Evolutionary conservation across 306 rosid species (phyloP), one percentile per base, ranked within the genome.

Genomic region (Ormosia semicastrata): DNA sequence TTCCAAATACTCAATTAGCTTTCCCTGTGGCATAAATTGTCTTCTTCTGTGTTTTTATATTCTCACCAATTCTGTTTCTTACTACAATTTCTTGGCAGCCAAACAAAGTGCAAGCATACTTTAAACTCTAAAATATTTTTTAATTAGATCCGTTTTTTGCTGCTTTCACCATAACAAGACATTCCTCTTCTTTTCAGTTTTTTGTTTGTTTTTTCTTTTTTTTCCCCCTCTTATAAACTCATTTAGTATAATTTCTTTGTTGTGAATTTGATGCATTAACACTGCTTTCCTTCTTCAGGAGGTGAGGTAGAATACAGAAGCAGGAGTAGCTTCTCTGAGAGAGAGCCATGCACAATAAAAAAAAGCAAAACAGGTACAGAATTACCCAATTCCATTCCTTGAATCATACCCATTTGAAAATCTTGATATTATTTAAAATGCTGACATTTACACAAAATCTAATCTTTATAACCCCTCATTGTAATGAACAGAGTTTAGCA

Each of bases 341-440:
- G 97, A 86, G 99, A 96, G 73, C 95, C 95, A 14, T 85, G 92
- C 87, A 91, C 97, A 64, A 89, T 90, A 83, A 94, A 94, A 75
- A 96, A 96, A 89, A 94, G 99, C 93, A 94, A 94, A 87, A 94
- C 97, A 88, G 99, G 99, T 95, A 84, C 52, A 74, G 73, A 80
- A 59, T 75, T 11, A 4, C 17, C 1, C 67, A 30, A 47, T 46
- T 64, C 65, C 34, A 65, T 71, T 47, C 18, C 82, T 81, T 79
- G 64, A 62, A 73, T 50, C 81, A 73, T 56, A 1, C 34, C n/a
- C 53, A 46, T 37, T 47, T 56, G 68, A 76, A 56, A 44, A n/a
- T 71, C 43, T 44, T 58, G 36, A 70, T 75, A 43, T 37, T 30
- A 71, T 18, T 68, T 47, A 9, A 72, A 54, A 58, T 47, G 4